Percentiles rank a stretch among this genome's conserved stretches.
Conservation (phyloP, 805 yeast genomes). For the Suhomyces vadensis region DNA sequence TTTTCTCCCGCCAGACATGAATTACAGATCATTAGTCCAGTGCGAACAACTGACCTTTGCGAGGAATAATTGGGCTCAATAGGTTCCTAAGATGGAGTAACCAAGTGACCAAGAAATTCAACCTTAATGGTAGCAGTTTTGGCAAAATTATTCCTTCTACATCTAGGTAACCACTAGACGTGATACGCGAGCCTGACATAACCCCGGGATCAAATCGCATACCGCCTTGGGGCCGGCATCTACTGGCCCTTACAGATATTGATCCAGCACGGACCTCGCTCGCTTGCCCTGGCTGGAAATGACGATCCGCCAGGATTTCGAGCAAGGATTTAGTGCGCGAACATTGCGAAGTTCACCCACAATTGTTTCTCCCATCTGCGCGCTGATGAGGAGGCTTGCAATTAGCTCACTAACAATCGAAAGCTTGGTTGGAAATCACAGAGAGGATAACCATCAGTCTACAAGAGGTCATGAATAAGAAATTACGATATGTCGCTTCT, state of each 20-base stretch:
- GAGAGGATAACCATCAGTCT: too few relatives aligned
- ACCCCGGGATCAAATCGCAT: too few relatives aligned
- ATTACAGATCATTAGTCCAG: not conserved
- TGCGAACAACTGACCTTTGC: not conserved
- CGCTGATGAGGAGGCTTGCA: not conserved
- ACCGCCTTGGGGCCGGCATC: too few relatives aligned
- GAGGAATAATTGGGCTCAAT: conserved; percentile 1
- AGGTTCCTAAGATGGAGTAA: not conserved
- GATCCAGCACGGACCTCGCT: not conserved
- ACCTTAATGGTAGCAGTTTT: too few relatives aligned
- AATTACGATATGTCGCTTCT: too few relatives aligned
- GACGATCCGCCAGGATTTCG: not conserved
- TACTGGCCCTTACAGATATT: too few relatives aligned
- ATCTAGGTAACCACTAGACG: too few relatives aligned
- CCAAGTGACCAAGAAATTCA: too few relatives aligned
- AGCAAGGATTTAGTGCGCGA: not conserved
- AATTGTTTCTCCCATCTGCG: not conserved
- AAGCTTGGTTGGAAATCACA: too few relatives aligned
- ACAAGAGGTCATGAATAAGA: too few relatives aligned
- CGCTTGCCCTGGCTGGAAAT: not conserved
- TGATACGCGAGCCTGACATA: too few relatives aligned
- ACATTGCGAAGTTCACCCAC: not conserved
- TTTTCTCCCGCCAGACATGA: not conserved
- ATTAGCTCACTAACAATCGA: not conserved
- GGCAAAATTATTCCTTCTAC: too few relatives aligned